A percentile compares a stretch with the other conserved stretches of the same genome.
These are phyloP conservation scores for Begonia fuchsioides DNA, from an alignment of 306 rosid genomes.

Conservation along the genomic window DNA sequence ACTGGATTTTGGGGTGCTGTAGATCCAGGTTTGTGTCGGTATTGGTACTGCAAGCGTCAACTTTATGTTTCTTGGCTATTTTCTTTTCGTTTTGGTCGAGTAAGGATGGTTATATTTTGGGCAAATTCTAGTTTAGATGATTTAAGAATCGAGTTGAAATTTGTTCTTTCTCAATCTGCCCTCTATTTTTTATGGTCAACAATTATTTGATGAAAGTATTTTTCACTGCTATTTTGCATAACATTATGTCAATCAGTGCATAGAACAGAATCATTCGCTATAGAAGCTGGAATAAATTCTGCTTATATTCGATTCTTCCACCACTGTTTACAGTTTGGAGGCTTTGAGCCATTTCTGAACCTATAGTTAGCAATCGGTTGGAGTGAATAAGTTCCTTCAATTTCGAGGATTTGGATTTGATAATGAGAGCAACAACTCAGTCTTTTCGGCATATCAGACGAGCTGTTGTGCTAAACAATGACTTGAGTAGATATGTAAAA, in stretches of 20 bases:
- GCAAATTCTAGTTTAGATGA: neutral
- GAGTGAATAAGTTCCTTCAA: slow-evolving; percentile 4
- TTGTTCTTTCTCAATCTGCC: neutral
- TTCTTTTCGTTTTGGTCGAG: neutral
- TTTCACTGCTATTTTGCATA: neutral
- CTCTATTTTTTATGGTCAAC: neutral
- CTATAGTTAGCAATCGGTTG: slow-evolving; percentile 7
- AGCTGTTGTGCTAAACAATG: slow-evolving; percentile 19
- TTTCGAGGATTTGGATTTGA: slow-evolving; percentile 11
- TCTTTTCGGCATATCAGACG: slow-evolving; percentile 29
- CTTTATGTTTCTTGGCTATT: neutral
- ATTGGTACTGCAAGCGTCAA: neutral
- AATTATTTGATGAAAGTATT: neutral
- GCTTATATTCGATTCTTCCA: neutral
- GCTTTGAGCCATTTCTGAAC: slow-evolving; percentile 5
- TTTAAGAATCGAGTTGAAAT: neutral
- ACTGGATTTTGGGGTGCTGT: neutral
- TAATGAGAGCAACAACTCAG: slow-evolving; percentile 53
- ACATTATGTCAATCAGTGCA: too few relatives aligned
- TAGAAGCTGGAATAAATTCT: neutral
- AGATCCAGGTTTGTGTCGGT: slow-evolving; percentile 5
- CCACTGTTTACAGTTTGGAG: slow-evolving; percentile 23
- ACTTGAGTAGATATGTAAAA: slow-evolving; percentile 16
- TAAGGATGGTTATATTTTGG: neutral
- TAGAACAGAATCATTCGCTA: neutral